Evolutionary conservation across 83 land plant species (phyloP), one percentile per base, ranked within the genome.

Genomic region (Isoetes engelmannii): DNA sequence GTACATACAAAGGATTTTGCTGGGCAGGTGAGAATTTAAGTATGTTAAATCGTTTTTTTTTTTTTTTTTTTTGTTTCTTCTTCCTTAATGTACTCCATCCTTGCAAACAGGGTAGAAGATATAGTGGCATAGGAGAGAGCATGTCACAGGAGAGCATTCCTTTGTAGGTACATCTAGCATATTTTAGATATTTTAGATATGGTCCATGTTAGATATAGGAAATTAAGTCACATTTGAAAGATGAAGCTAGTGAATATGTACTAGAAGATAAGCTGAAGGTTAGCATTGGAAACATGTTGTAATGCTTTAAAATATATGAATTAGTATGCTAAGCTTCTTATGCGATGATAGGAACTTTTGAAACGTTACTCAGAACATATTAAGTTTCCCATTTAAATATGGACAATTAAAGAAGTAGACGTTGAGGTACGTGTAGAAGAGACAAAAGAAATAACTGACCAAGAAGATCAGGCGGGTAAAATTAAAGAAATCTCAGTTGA

Each of bases 351-450:
- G 99, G 99, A 91, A 3, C 82, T 95, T 73, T 97, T 95, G 65
- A 85, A 91, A 71, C 88, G 73, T 67, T 95, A 95, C 72, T 95
- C 97, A 6, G 91, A 91, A 71, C 91, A 91, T 63, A 91, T 92
- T 67, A 95, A 88, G 79, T 95, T 95, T 75, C 99, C 99, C 55
- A 95, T 95, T 6, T 84, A 85, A 68, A 66, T 95, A 9, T 95
- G 97, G 97, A 77, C 89, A 56, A 91, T 72, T 85, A 89, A 88
- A 71, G 97, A 91, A 58, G 86, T 87, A 19, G 89, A 95, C 62
- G 86, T 80, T 45, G 94, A 89, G 69, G 99, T 85, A 66, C 89
- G 94, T 45, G 85, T 84, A 2, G 92, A 95, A 67, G 94, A 87
- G 45, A 90, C 86, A 28, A 87, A 86, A 41, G 82, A 81, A 20